A percentile compares a stretch with the other conserved stretches of the same genome.
phyloP scores from a whole-genome alignment of 2,329 filamentous ascomycete genomes.

The Xylariaceae sp. region DNA sequence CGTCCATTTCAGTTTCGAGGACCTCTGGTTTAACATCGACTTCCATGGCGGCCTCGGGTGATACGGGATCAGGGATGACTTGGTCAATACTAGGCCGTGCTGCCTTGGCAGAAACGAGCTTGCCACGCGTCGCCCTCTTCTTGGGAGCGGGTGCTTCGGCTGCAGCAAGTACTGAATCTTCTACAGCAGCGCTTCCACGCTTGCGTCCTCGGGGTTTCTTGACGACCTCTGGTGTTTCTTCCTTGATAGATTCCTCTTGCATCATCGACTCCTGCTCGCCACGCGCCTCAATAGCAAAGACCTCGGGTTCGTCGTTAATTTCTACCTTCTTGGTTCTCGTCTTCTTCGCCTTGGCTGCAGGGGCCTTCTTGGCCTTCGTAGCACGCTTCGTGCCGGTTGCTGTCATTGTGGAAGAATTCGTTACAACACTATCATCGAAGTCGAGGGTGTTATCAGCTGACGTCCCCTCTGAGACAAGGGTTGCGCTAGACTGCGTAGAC shows the following conservation, averaged over 20 bases:
- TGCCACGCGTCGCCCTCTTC: constrained; percentile 51
- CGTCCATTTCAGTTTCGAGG: constrained; percentile 46
- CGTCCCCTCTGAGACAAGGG: constrained; percentile 44
- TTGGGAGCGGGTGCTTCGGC: constrained; percentile 51
- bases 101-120: constrained; percentile 25
- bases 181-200: constrained; percentile 55
- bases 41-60: constrained; percentile 41
- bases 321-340: constrained; percentile 51
- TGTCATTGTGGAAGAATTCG: constrained; percentile 54
- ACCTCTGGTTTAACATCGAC: constrained; percentile 48
- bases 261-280: constrained; percentile 16
- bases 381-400: constrained; percentile 45
- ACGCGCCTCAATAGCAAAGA: constrained; percentile 20
- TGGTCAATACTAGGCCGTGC: constrained; percentile 36
- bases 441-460: constrained; percentile 46
- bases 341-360: constrained; percentile 43
- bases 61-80: constrained; percentile 49
- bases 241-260: constrained; percentile 28
- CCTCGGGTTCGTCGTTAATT: constrained; percentile 42
- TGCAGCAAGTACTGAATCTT: constrained; percentile 41
- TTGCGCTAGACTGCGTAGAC: constrained; percentile 54
- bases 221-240: constrained; percentile 26
- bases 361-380: constrained; percentile 50
- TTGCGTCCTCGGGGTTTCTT: constrained; percentile 54
- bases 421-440: constrained; percentile 55